Conservation (phyloP, 768 basidiomycete species). For the Ramaria rubella region DNA sequence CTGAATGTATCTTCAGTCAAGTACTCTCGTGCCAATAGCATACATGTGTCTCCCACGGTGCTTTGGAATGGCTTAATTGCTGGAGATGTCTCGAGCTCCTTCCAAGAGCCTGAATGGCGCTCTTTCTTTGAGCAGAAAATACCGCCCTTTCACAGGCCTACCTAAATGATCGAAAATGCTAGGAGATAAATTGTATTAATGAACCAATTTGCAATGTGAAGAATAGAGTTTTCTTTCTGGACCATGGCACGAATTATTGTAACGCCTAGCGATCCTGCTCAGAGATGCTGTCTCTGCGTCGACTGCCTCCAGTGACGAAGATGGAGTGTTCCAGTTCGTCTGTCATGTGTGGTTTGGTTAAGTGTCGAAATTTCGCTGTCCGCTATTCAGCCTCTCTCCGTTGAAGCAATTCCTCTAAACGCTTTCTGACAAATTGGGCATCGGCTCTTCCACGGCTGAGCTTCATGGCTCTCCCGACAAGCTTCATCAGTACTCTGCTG, state of each 20-base stretch:
- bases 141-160: neutral
- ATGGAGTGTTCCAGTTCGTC: no score
- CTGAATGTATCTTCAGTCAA: conserved; percentile 54
- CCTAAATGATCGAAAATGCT: neutral
- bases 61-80: conserved; percentile 73
- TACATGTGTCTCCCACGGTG: conserved; percentile 85
- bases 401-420: conserved; percentile 42
- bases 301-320: no score
- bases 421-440: conserved; percentile 48
- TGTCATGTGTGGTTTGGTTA: no score
- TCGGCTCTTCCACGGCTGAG: conserved; percentile 72
- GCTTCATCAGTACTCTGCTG: conserved; percentile 68
- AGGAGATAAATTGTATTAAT: no score
- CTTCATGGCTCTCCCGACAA: conserved; percentile 85
- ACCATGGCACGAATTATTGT: no score
- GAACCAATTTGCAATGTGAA: neutral
- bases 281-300: no score
- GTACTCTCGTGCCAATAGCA: conserved; percentile 81
- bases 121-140: conserved; percentile 6
- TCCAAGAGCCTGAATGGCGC: neutral
- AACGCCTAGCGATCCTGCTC: no score
- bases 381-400: no score
- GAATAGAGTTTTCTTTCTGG: neutral
- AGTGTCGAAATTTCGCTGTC: no score
- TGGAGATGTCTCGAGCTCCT: conserved; percentile 70